Base-by-base conservation (phyloP, 768 basidiomycete genomes). In the Exidia glandulosa region DNA sequence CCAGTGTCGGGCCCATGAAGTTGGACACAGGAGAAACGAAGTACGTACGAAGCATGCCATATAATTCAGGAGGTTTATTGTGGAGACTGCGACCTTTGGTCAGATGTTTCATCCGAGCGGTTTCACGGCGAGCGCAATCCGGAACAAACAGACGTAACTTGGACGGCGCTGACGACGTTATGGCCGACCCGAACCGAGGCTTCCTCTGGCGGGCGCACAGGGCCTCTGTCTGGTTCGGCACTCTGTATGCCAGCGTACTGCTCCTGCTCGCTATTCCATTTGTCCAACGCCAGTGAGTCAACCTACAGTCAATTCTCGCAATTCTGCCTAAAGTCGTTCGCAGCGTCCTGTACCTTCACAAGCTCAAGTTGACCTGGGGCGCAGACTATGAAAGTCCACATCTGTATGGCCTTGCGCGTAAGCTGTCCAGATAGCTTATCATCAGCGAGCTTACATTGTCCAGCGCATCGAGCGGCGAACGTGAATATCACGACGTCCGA, bases 331-430 rank as follows among this genome's bases (percentile, higher is more conserved):
- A 56, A 27, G 16, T 9, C 16, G 36, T n/a, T n/a, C 16, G 12
- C 68, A 83, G 84, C 48, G 60, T 76, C 7, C 57, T 85, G 45
- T 95, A 86, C 70, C 72, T 90, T 63, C 84, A 96, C 66, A 77
- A 78, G 14, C 54, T 92, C 52, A 80, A 73, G 60, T 63, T 85
- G 27, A 91, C 93, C 4, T 74, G 80, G 59, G 79, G 77, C 61
- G 81, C 85, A 0, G 75, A 84, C 32, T 92, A 81, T 64, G 76
- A 82, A 59, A 65, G 72, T 6, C 94, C 94, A 1, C 89, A 90
- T 69, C 79, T 72, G 63, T 90, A 90, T 68, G 88, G 90, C 1
- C 75, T 95, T 59, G 85, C 93, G 31, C 90, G 90, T 92, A 69
- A 32, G n/a, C 31, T 59, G 56, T n/a, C 13, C 29, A 23, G 12